A percentile compares a stretch with the other conserved stretches of the same genome.
phyloP scores from a whole-genome alignment of 352 stramenopile genomes.

The Peronosclerospora sorghi region DNA sequence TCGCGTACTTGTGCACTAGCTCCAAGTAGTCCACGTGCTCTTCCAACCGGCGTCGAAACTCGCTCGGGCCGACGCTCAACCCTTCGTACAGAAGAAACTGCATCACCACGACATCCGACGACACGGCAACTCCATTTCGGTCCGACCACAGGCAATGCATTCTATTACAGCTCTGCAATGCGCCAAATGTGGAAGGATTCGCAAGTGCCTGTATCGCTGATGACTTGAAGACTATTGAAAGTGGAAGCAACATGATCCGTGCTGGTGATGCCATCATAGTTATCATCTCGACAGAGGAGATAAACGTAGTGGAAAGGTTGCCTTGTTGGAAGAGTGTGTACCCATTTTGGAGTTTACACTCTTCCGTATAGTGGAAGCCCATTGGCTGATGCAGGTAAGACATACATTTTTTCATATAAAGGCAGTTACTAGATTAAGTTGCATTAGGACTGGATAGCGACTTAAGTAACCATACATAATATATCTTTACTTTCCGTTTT shows the following conservation, averaged over 20 bases:
- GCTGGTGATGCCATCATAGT: constrained; percentile 1
- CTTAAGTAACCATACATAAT: too few relatives aligned
- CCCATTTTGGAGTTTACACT: too few relatives aligned
- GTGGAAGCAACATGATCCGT: constrained; percentile 3
- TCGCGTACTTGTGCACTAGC: constrained; percentile 44
- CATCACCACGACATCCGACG: constrained; percentile 35
- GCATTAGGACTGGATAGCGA: too few relatives aligned
- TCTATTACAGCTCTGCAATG: constrained; percentile 34
- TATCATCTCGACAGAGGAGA: too few relatives aligned
- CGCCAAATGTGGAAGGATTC: constrained; percentile 36
- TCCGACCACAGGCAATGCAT: constrained; percentile 48
- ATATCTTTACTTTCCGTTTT: too few relatives aligned
- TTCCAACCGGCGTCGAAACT: constrained; percentile 41
- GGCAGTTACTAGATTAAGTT: too few relatives aligned
- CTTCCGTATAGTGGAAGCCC: too few relatives aligned
- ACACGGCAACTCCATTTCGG: constrained; percentile 22
- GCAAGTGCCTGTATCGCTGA: constrained; percentile 1
- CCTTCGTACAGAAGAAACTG: constrained; percentile 41
- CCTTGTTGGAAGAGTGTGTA: too few relatives aligned
- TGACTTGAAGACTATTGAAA: neutral
- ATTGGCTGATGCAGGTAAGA: too few relatives aligned
- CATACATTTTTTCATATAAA: too few relatives aligned
- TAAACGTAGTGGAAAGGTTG: too few relatives aligned
- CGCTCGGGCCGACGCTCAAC: constrained; percentile 19
- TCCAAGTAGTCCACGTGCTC: constrained; percentile 57